Percentiles rank a stretch among this genome's conserved stretches.
Conservation (phyloP, 2,329 filamentous ascomycete genomes). For the Epichloe aotearoae region DNA sequence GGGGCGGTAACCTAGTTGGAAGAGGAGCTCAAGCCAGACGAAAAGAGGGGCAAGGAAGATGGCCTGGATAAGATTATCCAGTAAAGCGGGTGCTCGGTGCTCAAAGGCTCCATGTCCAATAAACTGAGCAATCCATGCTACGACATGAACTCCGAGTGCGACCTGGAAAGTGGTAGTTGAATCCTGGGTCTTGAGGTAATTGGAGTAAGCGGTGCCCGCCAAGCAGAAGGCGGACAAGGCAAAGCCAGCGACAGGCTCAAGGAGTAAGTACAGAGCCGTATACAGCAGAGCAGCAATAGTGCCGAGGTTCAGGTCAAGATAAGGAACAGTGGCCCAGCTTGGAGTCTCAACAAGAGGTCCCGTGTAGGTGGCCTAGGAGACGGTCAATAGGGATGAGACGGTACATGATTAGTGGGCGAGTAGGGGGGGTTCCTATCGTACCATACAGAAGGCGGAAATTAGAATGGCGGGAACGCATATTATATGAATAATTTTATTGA, state of each 20-base stretch:
- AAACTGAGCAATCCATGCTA: conserved; percentile 82
- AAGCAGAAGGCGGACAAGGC: conserved; percentile 65
- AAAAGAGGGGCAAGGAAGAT: conserved; percentile 90
- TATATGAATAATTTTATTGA: conserved; percentile 71
- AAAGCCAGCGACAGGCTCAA: conserved; percentile 85
- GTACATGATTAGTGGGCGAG: background rate
- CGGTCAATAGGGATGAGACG: conserved; percentile 1
- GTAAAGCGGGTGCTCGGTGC: conserved; percentile 70
- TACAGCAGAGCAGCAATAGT: conserved; percentile 56
- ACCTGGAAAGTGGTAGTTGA: conserved; percentile 35
- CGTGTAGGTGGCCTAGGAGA: conserved; percentile 43
- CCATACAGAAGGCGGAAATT: conserved; percentile 57
- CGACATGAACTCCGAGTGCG: conserved; percentile 55
- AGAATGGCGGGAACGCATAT: conserved; percentile 66
- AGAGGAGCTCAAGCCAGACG: conserved; percentile 91
- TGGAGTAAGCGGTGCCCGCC: conserved; percentile 58
- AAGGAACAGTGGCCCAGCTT: conserved; percentile 52
- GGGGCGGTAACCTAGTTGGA: conserved; percentile 77
- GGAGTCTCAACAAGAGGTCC: conserved; percentile 52
- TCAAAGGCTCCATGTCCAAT: conserved; percentile 84
- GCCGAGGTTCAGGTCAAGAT: conserved; percentile 52
- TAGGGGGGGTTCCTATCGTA: conserved; percentile 29
- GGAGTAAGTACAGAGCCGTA: conserved; percentile 69
- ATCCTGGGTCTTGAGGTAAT: conserved; percentile 54
- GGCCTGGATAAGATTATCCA: conserved; percentile 87